These are phyloP conservation scores for Amylocystis lapponica DNA, from an alignment of 768 basidiomycete species.

Conservation along the genomic window DNA sequence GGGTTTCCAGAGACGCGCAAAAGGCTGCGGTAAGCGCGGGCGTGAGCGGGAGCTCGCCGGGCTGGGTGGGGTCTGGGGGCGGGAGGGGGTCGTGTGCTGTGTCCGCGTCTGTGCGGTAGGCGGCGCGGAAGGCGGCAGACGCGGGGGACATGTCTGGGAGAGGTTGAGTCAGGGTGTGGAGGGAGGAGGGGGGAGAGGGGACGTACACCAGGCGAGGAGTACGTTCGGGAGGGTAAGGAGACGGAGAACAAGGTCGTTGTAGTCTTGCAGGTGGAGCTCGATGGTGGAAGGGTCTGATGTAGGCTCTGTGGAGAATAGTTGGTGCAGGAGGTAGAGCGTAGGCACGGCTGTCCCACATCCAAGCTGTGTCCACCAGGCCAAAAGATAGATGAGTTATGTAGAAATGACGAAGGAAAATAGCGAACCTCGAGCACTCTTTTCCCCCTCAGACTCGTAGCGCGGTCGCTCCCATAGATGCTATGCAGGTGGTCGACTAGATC, in stretches of 20 bases:
- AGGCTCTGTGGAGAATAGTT: conserved; percentile 41
- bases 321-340: conserved; percentile 62
- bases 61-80: conserved; percentile 25
- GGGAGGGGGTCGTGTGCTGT: conserved; percentile 18
- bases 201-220: conserved; percentile 77
- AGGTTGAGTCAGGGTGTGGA: neutral
- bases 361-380: too few species aligned
- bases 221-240: conserved; percentile 79
- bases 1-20: conserved; percentile 43
- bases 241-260: conserved; percentile 76
- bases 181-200: too few species aligned
- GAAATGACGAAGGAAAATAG: neutral
- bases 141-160: conserved; percentile 56
- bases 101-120: conserved; percentile 21
- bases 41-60: conserved; percentile 64
- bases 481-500: conserved; percentile 74
- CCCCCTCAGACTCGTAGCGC: conserved; percentile 33
- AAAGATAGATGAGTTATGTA: neutral
- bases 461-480: conserved; percentile 19
- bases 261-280: conserved; percentile 82
- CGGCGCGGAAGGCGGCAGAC: conserved; percentile 40
- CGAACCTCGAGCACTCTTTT: conserved; percentile 69
- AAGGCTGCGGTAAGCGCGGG: conserved; percentile 63
- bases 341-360: conserved; percentile 94
- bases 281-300: conserved; percentile 17